These are phyloP conservation scores for Tilletia setariae DNA, from an alignment of 1,284 basidiomycete genomes.

Conservation along the genomic window DNA sequence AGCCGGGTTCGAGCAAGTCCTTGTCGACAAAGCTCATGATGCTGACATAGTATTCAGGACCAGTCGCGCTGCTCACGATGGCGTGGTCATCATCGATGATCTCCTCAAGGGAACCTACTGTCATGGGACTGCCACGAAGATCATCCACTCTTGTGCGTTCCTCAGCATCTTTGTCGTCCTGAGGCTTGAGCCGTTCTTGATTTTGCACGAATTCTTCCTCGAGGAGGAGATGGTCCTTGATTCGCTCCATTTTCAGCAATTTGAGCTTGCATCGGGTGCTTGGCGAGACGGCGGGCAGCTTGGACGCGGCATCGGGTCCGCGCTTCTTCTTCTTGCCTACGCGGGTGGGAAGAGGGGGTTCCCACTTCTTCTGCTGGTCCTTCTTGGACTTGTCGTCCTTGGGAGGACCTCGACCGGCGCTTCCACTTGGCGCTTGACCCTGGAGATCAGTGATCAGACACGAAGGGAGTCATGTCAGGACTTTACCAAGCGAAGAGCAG, in stretches of 20 bases:
- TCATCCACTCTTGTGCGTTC: constrained; percentile 93
- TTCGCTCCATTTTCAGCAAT: constrained; percentile 91
- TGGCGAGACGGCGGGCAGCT: constrained; percentile 88
- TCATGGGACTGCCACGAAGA: constrained; percentile 91
- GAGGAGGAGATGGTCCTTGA: constrained; percentile 94
- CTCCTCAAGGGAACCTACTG: constrained; percentile 94
- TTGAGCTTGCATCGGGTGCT: constrained; percentile 93
- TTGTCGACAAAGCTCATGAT: constrained; percentile 99
- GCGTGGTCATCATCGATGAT: constrained; percentile 99
- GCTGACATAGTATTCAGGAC: constrained; percentile 95
- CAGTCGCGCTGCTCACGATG: constrained; percentile 89
- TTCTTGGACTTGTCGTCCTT: constrained; percentile 59
- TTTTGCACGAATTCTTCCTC: constrained; percentile 98
- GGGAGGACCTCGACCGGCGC: constrained; percentile 39
- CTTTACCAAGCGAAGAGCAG: too few relatives aligned
- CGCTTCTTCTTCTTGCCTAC: constrained; percentile 91
- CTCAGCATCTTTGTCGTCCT: constrained; percentile 93
- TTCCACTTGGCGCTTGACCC: constrained; percentile 48
- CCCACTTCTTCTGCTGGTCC: constrained; percentile 81
- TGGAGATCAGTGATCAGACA: constrained; percentile 13
- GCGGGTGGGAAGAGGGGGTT: constrained; percentile 93
- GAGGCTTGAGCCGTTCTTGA: constrained; percentile 66
- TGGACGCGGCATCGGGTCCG: constrained; percentile 84
- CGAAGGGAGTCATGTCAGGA: not conserved
- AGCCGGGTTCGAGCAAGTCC: constrained; percentile 92